Evolutionary conservation across 768 basidiomycete species (phyloP).

Genomic region (Lactarius psammicola): DNA sequence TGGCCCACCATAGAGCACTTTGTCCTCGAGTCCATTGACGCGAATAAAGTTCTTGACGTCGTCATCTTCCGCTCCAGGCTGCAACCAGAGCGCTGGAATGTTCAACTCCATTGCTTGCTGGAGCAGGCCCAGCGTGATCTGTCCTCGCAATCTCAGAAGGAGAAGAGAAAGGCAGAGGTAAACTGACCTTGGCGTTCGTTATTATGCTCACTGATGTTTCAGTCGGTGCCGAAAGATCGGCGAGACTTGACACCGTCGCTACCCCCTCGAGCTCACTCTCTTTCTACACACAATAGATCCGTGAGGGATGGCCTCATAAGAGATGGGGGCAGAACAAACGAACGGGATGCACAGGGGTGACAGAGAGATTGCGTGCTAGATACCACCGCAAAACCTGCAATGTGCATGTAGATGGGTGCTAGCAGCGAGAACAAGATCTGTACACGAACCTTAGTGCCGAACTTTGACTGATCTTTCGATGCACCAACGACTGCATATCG

Average conservation of each 20-base stretch:
- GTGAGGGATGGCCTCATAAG: not conserved
- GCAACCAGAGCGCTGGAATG: constrained; percentile 84
- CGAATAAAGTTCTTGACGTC: constrained; percentile 63
- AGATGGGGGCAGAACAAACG: constrained; percentile 27
- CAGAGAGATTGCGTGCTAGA: constrained; percentile 50
- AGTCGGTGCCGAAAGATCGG: constrained; percentile 55
- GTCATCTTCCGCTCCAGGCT: constrained; percentile 80
- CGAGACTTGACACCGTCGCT: constrained; percentile 52
- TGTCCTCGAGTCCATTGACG: constrained; percentile 58
- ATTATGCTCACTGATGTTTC: constrained; percentile 77
- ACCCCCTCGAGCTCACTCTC: constrained; percentile 68
- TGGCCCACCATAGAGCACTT: constrained; percentile 78
- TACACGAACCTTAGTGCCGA: constrained; percentile 62
- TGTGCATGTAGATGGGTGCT: not conserved
- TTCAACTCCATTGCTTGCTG: constrained; percentile 64
- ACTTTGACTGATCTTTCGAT: constrained; percentile 75
- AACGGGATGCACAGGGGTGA: constrained; percentile 77
- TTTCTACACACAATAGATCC: constrained; percentile 44
- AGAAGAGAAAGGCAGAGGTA: not conserved
- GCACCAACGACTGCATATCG: constrained; percentile 80
- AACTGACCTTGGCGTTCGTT: constrained; percentile 65
- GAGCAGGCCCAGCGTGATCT: constrained; percentile 71
- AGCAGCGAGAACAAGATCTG: not conserved
- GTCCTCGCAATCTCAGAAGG: not conserved
- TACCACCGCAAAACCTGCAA: constrained; percentile 80